A percentile compares a stretch with the other conserved stretches of the same genome.
Conservation (phyloP, 371 early-diverging fungal genomes). For the Apophysomyces variabilis region DNA sequence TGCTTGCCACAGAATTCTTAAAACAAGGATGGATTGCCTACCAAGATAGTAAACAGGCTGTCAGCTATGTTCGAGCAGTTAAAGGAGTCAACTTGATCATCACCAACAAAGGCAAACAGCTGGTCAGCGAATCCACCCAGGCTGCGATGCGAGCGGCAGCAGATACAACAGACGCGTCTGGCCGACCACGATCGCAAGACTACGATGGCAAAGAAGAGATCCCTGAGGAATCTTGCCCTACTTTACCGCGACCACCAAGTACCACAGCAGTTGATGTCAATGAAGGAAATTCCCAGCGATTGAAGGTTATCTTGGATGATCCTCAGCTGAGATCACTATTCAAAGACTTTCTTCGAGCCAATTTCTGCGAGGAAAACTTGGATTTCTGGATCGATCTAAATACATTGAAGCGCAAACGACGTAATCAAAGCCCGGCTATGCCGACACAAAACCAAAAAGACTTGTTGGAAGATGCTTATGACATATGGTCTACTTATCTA, state of each 20-base stretch:
- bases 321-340: slow-evolving; percentile 63
- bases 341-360: slow-evolving; percentile 66
- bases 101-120: slow-evolving; percentile 30
- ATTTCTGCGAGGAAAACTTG: slow-evolving; percentile 77
- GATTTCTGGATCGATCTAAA: slow-evolving; percentile 69
- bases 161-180: not conserved
- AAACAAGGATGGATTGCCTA: slow-evolving; percentile 60
- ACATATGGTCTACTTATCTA: slow-evolving; percentile 66
- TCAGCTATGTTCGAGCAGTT: slow-evolving; percentile 12
- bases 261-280: slow-evolving; percentile 18
- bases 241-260: not conserved
- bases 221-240: not conserved
- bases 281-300: slow-evolving; percentile 29
- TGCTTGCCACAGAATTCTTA: slow-evolving; percentile 59
- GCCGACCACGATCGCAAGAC: not conserved
- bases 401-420: slow-evolving; percentile 42
- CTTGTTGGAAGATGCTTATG: slow-evolving; percentile 63
- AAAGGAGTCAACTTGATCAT: slow-evolving; percentile 22
- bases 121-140: slow-evolving; percentile 19
- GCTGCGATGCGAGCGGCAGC: not conserved
- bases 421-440: slow-evolving; percentile 42
- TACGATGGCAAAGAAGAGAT: not conserved
- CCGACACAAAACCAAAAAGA: slow-evolving; percentile 39
- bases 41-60: slow-evolving; percentile 28
- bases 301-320: slow-evolving; percentile 67